These are phyloP conservation scores for Botryotinia calthae DNA, from an alignment of 2,329 filamentous ascomycete species.

Conservation along the genomic window DNA sequence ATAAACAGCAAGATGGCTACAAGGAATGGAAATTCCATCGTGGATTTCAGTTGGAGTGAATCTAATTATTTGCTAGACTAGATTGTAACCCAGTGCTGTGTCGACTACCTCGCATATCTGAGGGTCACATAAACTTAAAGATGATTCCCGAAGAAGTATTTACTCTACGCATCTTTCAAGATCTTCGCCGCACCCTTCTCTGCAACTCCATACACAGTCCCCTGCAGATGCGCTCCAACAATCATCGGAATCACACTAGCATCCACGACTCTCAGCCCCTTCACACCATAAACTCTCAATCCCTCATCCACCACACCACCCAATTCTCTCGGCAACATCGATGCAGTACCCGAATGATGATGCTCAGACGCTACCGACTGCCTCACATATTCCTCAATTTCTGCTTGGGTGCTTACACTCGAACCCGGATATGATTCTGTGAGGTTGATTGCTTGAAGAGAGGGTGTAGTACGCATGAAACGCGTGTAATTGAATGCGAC, in stretches of 20 bases:
- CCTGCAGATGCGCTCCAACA: slow-evolving; percentile 30
- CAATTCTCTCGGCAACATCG: slow-evolving; percentile 13
- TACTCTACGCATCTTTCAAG: background rate
- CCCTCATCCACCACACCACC: slow-evolving; percentile 32
- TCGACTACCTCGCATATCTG: too few relatives aligned
- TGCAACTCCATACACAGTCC: slow-evolving; percentile 33
- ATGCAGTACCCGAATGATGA: slow-evolving; percentile 21
- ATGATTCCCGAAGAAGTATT: rapidly evolving
- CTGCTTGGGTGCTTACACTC: background rate
- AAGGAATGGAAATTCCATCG: rapidly evolving
- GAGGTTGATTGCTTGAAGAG: background rate
- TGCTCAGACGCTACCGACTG: background rate
- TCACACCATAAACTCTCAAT: slow-evolving; percentile 34
- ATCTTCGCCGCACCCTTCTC: slow-evolving; percentile 26
- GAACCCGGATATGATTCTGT: background rate
- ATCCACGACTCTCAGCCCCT: slow-evolving; percentile 33
- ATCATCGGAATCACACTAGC: slow-evolving; percentile 33
- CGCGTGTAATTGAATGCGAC: slow-evolving; percentile 21
- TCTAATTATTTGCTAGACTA: background rate
- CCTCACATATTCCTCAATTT: slow-evolving; percentile 6
- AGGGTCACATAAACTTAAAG: background rate
- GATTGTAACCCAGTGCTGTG: rapidly evolving
- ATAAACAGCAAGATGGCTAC: background rate
- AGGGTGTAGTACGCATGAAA: background rate
- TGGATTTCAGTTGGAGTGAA: background rate